These are phyloP conservation scores for Plasmodium coatneyi DNA, from an alignment of 169 alveolate genomes.

Conservation along the genomic window DNA sequence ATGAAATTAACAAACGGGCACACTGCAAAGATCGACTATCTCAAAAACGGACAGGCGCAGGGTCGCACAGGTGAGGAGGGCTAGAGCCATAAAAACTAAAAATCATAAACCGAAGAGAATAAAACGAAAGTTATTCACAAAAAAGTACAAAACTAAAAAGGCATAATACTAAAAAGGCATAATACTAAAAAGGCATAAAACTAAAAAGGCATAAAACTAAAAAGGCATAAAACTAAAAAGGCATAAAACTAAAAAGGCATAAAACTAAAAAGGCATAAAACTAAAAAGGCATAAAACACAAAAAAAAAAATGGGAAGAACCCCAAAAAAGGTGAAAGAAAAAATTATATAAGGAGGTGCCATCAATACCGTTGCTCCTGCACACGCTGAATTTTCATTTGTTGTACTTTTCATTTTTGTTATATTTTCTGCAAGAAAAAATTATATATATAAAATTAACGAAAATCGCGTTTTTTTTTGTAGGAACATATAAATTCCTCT, in stretches of 20 bases:
- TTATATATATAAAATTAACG: too few relatives aligned
- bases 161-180: background rate
- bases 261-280: background rate
- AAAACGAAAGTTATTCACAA: background rate
- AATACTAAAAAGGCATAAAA: background rate
- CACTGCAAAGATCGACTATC: background rate
- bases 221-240: background rate
- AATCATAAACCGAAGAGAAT: background rate
- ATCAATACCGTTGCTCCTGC: background rate
- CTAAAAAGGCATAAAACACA: background rate
- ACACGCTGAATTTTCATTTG: background rate
- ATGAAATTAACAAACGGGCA: background rate
- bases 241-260: too few relatives aligned
- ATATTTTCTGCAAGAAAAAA: background rate
- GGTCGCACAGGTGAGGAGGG: background rate
- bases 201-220: background rate
- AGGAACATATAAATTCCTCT: background rate
- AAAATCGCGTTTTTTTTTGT: background rate
- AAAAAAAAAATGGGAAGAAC: too few relatives aligned
- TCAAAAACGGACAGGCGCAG: background rate
- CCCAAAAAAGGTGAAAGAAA: too few relatives aligned
- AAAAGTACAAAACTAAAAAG: background rate
- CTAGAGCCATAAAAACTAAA: background rate
- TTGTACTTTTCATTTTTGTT: background rate
- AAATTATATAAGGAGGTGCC: background rate